Evolutionary conservation across 2,329 filamentous ascomycete species (phyloP).

Genomic region (Botrytis galanthina): DNA sequence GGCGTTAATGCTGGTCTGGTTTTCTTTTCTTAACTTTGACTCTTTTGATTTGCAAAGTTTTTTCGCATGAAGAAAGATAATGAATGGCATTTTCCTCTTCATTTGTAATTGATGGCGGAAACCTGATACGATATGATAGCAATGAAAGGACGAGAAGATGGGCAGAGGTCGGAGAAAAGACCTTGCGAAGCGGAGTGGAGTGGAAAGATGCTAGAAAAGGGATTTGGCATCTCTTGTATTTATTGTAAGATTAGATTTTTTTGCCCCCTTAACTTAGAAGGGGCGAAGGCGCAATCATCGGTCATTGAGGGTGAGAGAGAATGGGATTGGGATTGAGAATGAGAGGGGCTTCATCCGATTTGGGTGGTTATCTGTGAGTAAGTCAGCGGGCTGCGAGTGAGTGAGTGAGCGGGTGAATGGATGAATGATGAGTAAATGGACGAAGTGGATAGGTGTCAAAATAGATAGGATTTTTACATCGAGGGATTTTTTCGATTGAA

Average conservation of each 20-base stretch:
- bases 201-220: neutral
- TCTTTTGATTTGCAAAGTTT: neutral
- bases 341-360: neutral
- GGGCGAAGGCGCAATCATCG: neutral
- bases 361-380: neutral
- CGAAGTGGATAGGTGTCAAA: neutral
- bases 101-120: neutral
- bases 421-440: neutral
- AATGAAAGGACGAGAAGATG: neutral
- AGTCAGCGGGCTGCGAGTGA: neutral
- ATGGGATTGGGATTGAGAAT: too few relatives aligned
- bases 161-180: neutral
- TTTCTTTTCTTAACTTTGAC: conserved; percentile 5
- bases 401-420: neutral
- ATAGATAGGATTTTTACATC: neutral
- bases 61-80: neutral
- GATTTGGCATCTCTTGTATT: conserved; percentile 7
- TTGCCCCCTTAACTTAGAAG: neutral
- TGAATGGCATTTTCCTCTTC: neutral
- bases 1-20: conserved; percentile 26
- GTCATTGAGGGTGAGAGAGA: neutral
- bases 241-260: conserved; percentile 9
- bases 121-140: neutral
- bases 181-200: neutral
- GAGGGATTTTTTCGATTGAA: neutral